Evolutionary conservation across 306 rosid genomes (phyloP).

Genomic region (Gillenia trifoliata): DNA sequence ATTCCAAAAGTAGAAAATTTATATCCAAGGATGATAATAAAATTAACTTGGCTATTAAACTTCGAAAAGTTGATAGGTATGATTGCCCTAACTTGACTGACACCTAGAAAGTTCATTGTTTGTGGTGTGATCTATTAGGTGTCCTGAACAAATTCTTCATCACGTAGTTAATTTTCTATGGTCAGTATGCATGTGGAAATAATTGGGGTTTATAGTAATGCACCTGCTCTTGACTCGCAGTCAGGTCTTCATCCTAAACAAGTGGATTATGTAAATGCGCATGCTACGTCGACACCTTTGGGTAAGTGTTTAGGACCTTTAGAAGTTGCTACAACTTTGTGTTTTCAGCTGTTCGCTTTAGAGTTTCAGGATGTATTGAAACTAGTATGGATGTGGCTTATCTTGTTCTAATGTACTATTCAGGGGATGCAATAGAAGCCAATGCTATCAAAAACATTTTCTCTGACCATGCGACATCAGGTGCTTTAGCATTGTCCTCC

Average conservation of each 20-base stretch:
- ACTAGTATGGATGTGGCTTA: conserved; percentile 10
- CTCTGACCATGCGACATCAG: conserved; percentile 43
- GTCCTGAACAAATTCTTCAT: not conserved
- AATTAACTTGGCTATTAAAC: no score
- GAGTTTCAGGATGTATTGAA: conserved; percentile 1
- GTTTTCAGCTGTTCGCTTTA: conserved; percentile 11
- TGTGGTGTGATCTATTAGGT: not conserved
- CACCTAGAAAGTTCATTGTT: not conserved
- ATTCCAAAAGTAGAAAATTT: no score
- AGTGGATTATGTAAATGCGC: conserved; percentile 86
- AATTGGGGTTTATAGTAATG: not conserved
- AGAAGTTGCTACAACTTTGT: conserved; percentile 18
- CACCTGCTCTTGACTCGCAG: conserved; percentile 36
- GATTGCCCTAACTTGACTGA: not conserved
- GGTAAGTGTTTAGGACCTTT: conserved; percentile 42
- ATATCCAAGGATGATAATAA: not conserved
- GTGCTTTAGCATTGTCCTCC: conserved; percentile 77
- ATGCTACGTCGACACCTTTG: conserved; percentile 84
- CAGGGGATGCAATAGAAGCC: conserved; percentile 85
- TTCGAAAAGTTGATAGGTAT: not conserved
- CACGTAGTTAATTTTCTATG: not conserved
- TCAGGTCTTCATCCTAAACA: conserved; percentile 74
- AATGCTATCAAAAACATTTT: conserved; percentile 76
- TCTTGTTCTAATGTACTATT: conserved; percentile 14
- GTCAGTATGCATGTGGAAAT: not conserved